Evolutionary conservation across 1,284 basidiomycete species (phyloP).

Genomic region (Rhodotorula sp.): DNA sequence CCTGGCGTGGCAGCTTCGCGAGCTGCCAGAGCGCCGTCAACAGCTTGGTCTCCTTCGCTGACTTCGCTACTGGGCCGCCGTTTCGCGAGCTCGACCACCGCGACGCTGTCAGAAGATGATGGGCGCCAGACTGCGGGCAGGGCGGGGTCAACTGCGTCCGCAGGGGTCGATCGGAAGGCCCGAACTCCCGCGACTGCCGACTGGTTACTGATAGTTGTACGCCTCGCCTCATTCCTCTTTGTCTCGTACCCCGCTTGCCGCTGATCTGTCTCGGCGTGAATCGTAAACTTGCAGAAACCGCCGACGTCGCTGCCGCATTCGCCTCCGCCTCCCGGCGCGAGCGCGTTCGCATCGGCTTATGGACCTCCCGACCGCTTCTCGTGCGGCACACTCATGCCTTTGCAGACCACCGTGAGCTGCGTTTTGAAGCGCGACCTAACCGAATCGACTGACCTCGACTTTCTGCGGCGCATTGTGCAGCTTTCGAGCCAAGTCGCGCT

Average conservation of each 20-base stretch:
- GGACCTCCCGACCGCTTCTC: constrained; percentile 32
- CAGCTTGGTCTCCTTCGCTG: too few relatives aligned
- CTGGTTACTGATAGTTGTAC: constrained; percentile 31
- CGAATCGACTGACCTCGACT: too few relatives aligned
- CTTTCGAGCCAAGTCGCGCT: constrained; percentile 36
- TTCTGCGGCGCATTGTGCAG: constrained; percentile 7
- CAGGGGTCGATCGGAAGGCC: background rate
- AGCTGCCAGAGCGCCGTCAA: too few relatives aligned
- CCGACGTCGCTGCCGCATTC: constrained; percentile 34
- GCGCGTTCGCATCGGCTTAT: constrained; percentile 31
- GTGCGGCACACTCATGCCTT: constrained; percentile 32
- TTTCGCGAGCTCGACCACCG: too few relatives aligned
- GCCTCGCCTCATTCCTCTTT: background rate
- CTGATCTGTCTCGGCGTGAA: background rate
- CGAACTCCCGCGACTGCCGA: background rate
- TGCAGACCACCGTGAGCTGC: constrained; percentile 29
- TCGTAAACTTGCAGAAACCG: background rate
- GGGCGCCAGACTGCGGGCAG: too few relatives aligned
- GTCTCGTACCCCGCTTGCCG: fast-evolving
- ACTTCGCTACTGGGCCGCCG: too few relatives aligned
- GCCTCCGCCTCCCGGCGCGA: constrained; percentile 31
- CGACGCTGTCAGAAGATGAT: too few relatives aligned
- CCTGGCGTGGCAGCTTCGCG: too few relatives aligned
- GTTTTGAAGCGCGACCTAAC: too few relatives aligned
- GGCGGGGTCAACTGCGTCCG: too few relatives aligned